phyloP scores from a whole-genome alignment of 148 eudicot species.

The Euryodendron excelsum region DNA sequence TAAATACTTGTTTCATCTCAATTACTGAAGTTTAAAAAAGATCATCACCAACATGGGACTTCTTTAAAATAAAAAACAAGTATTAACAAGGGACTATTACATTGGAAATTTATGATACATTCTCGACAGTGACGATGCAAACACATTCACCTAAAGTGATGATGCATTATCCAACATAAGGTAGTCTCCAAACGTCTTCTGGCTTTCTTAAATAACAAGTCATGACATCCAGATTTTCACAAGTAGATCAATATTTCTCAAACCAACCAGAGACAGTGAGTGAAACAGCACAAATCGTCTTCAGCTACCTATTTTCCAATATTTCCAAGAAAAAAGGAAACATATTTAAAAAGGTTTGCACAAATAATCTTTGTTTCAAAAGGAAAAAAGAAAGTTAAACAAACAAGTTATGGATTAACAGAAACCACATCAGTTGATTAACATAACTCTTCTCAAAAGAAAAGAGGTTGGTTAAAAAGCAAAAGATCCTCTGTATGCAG shows the following conservation, averaged over 20 bases:
- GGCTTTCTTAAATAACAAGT: conserved; percentile 6
- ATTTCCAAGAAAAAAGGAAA: too few species aligned
- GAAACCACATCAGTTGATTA: too few species aligned
- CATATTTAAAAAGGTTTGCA: too few species aligned
- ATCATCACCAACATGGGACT: neutral
- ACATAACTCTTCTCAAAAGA: neutral
- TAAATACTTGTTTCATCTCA: neutral
- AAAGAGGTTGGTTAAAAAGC: conserved; percentile 1
- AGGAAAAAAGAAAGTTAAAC: too few species aligned
- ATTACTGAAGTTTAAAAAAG: neutral
- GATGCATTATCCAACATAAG: neutral
- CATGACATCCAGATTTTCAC: neutral
- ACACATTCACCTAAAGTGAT: neutral
- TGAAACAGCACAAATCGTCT: too few species aligned
- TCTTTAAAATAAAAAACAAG: too few species aligned
- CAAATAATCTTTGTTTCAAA: too few species aligned
- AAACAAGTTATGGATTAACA: too few species aligned
- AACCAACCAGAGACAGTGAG: too few species aligned
- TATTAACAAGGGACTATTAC: neutral
- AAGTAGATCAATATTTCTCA: neutral
- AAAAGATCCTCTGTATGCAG: neutral
- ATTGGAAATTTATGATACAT: neutral
- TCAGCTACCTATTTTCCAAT: too few species aligned
- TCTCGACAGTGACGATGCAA: neutral
- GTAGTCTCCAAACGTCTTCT: neutral